phyloP scores from a whole-genome alignment of 768 basidiomycete genomes.

The Mrakia frigida region DNA sequence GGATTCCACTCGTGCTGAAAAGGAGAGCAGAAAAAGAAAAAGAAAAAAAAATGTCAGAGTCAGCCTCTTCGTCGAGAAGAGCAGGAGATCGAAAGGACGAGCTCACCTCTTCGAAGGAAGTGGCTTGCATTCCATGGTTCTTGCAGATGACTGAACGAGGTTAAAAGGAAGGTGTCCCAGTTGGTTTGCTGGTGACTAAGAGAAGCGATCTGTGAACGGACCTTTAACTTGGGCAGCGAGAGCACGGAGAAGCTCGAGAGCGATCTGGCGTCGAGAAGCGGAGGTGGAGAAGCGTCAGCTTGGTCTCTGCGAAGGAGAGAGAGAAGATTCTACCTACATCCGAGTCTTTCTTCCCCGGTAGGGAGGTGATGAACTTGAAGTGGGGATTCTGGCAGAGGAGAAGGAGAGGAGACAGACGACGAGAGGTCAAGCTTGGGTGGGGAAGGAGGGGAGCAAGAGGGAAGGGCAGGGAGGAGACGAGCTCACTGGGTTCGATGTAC shows the following conservation, averaged over 20 bases:
- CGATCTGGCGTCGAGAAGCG: neutral
- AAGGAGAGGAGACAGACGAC: neutral
- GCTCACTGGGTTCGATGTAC: no score
- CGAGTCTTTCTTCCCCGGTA: neutral
- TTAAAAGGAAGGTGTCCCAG: no score
- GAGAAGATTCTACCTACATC: neutral
- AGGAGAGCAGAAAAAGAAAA: neutral
- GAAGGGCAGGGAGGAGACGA: no score
- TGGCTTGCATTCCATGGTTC: neutral
- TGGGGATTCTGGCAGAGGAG: neutral
- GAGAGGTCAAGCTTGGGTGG: neutral
- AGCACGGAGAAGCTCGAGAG: slow-evolving; percentile 3
- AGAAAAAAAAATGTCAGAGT: no score
- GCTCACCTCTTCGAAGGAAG: slow-evolving; percentile 16
- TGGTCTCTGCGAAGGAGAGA: neutral
- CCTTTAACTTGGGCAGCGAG: slow-evolving; percentile 20
- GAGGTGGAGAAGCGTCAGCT: neutral
- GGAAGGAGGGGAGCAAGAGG: neutral
- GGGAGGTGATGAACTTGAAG: slow-evolving; percentile 15
- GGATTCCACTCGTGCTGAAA: slow-evolving; percentile 1
- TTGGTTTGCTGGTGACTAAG: no score
- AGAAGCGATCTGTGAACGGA: neutral
- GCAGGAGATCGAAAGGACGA: neutral
- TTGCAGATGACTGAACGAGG: neutral
- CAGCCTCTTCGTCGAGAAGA: neutral